Conservation (phyloP, 179 eudicot genomes). For the Silene coronaria region DNA sequence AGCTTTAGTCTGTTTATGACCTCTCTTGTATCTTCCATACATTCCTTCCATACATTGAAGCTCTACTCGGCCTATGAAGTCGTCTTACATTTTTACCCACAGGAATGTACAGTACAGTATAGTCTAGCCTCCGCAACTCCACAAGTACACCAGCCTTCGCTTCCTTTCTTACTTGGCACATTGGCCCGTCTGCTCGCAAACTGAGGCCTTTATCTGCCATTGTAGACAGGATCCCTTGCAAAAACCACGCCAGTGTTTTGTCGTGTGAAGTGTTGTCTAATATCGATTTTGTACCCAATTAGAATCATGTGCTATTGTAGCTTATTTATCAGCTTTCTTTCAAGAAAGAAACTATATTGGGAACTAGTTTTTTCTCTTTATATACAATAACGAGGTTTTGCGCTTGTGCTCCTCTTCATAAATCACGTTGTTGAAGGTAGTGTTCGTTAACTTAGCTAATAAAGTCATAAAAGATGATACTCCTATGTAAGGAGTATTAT, state of each 20-base stretch:
- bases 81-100: background rate
- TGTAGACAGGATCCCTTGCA: background rate
- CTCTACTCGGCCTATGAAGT: background rate
- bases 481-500: too few species aligned
- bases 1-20: background rate
- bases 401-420: too few species aligned
- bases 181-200: slow-evolving; percentile 5
- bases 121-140: slow-evolving; percentile 9
- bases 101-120: slow-evolving; percentile 17
- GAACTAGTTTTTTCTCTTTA: background rate
- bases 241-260: background rate
- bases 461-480: too few species aligned
- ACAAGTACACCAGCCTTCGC: background rate
- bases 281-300: background rate
- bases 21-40: background rate
- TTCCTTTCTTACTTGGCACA: background rate
- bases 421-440: too few species aligned
- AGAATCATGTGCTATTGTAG: background rate
- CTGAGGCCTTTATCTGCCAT: background rate
- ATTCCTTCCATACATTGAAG: background rate
- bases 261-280: background rate
- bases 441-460: too few species aligned
- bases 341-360: slow-evolving; percentile 1
- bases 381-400: slow-evolving; percentile 4
- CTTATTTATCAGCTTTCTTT: background rate